A percentile compares a stretch with the other conserved stretches of the same genome.
phyloP scores from a whole-genome alignment of 192 early-diverging fungal genomes.

The Gonapodya prolifera region DNA sequence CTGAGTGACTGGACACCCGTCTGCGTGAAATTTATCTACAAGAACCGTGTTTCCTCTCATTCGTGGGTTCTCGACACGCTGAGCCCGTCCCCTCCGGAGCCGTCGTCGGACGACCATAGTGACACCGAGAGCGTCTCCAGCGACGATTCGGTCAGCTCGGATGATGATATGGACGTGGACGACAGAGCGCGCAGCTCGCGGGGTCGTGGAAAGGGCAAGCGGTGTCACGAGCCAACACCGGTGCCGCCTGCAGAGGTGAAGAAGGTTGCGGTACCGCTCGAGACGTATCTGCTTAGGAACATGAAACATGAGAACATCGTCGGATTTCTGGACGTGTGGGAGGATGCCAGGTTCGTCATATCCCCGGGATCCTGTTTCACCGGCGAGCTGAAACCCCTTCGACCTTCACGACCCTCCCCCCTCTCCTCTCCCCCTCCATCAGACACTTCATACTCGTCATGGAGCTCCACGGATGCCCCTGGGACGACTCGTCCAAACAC shows the following conservation, averaged over 20 bases:
- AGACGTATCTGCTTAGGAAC: conserved; percentile 35
- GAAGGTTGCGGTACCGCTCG: conserved; percentile 31
- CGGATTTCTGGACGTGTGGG: conserved; percentile 32
- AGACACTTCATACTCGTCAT: conserved; percentile 39
- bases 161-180: neutral
- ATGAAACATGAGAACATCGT: conserved; percentile 52
- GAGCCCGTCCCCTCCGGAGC: neutral
- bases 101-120: neutral
- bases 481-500: conserved; percentile 4
- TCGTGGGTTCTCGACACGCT: conserved; percentile 3
- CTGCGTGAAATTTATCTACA: conserved; percentile 1
- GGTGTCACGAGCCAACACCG: neutral
- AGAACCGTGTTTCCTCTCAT: neutral
- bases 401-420: too few relatives aligned
- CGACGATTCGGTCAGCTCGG: neutral
- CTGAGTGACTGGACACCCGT: neutral
- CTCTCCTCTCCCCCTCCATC: too few relatives aligned
- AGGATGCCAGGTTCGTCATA: conserved; percentile 5
- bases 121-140: neutral
- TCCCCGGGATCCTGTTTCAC: too few relatives aligned
- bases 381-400: too few relatives aligned
- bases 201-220: neutral
- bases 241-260: conserved; percentile 39
- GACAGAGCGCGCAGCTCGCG: neutral
- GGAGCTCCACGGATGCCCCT: conserved; percentile 43